Conservation (phyloP, 2,329 filamentous ascomycete genomes). For the Proliferodiscus dingleyae region DNA sequence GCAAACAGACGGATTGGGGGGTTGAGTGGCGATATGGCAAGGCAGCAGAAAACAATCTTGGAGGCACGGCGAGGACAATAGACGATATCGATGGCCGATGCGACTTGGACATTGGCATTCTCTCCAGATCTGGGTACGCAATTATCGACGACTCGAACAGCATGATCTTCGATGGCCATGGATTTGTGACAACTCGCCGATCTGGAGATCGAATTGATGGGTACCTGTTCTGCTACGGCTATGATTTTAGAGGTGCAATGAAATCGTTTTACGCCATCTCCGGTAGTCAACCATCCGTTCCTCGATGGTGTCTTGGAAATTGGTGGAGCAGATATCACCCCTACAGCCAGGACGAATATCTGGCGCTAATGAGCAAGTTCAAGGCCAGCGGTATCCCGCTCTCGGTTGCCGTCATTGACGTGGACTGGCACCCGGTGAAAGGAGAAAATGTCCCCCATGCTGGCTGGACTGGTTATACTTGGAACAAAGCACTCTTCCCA, state of each 20-base stretch:
- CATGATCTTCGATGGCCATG: constrained; percentile 51
- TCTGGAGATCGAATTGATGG: constrained; percentile 48
- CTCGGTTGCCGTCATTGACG: constrained; percentile 57
- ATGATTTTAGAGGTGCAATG: constrained; percentile 50
- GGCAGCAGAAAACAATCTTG: constrained; percentile 35
- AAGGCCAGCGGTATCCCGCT: constrained; percentile 46
- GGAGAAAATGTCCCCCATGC: constrained; percentile 24
- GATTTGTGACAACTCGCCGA: constrained; percentile 45
- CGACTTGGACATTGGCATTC: constrained; percentile 45
- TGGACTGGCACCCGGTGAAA: constrained; percentile 60
- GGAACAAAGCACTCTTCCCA: constrained; percentile 54
- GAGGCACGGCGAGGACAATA: constrained; percentile 48
- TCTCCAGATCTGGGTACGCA: constrained; percentile 47
- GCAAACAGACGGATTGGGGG: constrained; percentile 33
- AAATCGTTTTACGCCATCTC: constrained; percentile 51
- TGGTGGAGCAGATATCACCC: constrained; percentile 63
- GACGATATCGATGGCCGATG: constrained; percentile 48
- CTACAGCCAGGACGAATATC: constrained; percentile 51
- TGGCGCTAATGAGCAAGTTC: constrained; percentile 54
- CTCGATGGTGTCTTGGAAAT: constrained; percentile 55
- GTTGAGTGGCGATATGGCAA: constrained; percentile 50
- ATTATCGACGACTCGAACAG: constrained; percentile 49
- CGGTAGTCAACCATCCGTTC: constrained; percentile 50
- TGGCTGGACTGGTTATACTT: constrained; percentile 59
- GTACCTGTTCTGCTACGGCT: constrained; percentile 56